Base-by-base conservation (phyloP, 2,329 filamentous ascomycete genomes). In the Fusarium torreyae region DNA sequence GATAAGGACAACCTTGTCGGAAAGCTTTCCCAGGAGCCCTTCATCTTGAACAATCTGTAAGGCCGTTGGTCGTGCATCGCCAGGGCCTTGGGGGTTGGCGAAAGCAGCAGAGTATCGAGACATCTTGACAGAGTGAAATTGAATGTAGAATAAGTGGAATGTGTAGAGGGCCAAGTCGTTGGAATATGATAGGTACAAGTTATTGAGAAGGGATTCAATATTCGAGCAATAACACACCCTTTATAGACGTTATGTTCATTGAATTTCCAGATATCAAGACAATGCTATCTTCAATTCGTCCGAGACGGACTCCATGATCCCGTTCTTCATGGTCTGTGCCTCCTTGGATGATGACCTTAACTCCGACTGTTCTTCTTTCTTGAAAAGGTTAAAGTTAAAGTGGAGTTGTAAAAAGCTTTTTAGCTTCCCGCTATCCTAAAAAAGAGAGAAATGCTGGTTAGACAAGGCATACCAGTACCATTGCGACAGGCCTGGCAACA, bases 61-160 rank as follows among this genome's bases (percentile, higher is more conserved):
- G 4, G 69, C 59, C 4, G 69, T 72, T 7, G 63, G 69, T 1
- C 69, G 55, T 10, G 63, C 44, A 14, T 72, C 69, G 1, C 69
- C 63, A 1, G 69, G 59, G 3, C 69, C 69, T 5, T 66, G 45
- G 3, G 50, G 57, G 3, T 40, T 49, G 2, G 4, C 5, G 2
- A 63, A 57, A 13, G 10, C 40, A 15, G 28, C 9, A 4, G 20
- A 42, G 31, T 66, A 66, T 28, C 58, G 58, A 42, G 63, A 44
- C 63, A 66, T 66, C 20, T 8, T 26, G 7, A 7, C n/a, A 18
- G 18, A 42, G 15, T 17, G 15, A 17, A 7, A 17, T 31, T 31
- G 28, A 31, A 31, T 31, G 10, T 31, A 31, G 28, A 4, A 13
- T 11, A 10, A 13, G 3, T 31, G 28, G 5, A 13, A 13, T 11